Conservation (phyloP, 768 basidiomycete genomes). For the Lactarius akahatsu region DNA sequence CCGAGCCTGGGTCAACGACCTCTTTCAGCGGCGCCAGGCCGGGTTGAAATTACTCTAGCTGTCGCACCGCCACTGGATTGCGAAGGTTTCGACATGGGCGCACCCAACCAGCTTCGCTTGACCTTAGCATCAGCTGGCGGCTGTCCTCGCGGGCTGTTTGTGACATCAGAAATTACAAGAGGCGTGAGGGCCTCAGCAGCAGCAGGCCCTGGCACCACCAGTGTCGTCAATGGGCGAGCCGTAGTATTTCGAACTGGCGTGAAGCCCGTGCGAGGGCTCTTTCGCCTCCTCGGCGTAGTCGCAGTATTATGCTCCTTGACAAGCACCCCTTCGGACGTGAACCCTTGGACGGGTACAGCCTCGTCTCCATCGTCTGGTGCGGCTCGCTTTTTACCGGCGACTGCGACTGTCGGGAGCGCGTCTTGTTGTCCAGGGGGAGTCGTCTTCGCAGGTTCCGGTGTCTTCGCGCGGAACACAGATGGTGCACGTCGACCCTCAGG, state of each 20-base stretch:
- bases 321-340: conserved; percentile 51
- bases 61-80: conserved; percentile 9
- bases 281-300: conserved; percentile 61
- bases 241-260: conserved; percentile 63
- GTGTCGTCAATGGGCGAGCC: conserved; percentile 40
- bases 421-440: conserved; percentile 1
- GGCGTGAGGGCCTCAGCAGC: conserved; percentile 44
- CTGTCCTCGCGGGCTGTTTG: conserved; percentile 53
- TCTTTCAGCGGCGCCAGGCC: conserved; percentile 20
- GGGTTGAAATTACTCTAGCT: conserved; percentile 16
- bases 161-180: conserved; percentile 54
- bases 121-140: conserved; percentile 16
- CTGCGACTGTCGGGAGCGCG: conserved; percentile 39
- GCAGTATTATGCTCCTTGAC: conserved; percentile 38
- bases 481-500: conserved; percentile 43
- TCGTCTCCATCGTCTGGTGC: conserved; percentile 77
- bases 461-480: conserved; percentile 32
- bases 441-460: conserved; percentile 33
- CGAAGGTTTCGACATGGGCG: conserved; percentile 17
- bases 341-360: conserved; percentile 61
- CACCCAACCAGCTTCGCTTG: conserved; percentile 25
- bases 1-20: conserved; percentile 9
- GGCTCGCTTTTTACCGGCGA: conserved; percentile 63
- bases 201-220: conserved; percentile 46
- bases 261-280: conserved; percentile 64